phyloP scores from a whole-genome alignment of 257 asterid species.

The Craterostigma plantagineum region DNA sequence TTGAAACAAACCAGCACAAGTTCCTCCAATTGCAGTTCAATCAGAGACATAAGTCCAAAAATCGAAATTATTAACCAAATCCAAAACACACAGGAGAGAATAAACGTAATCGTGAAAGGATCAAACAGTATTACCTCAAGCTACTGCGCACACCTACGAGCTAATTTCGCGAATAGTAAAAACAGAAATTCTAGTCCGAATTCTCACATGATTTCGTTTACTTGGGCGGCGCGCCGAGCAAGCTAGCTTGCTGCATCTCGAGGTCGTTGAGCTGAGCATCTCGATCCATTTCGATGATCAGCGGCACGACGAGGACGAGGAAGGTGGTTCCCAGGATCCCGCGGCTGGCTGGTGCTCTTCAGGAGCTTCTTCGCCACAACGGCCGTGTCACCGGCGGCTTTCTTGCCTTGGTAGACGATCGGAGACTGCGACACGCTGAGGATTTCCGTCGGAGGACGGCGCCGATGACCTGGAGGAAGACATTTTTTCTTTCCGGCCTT shows the following conservation, averaged over 20 bases:
- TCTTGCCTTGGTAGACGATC: conserved; percentile 50
- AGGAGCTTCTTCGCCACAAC: conserved; percentile 46
- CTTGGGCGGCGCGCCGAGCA: conserved; percentile 34
- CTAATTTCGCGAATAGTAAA: too few relatives aligned
- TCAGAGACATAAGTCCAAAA: too few relatives aligned
- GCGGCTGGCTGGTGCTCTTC: conserved; percentile 85
- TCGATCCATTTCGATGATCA: conserved; percentile 78
- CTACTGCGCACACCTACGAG: too few relatives aligned
- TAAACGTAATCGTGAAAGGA: too few relatives aligned
- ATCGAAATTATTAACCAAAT: too few relatives aligned
- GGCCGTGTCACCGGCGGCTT: conserved; percentile 44
- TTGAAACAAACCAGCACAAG: too few relatives aligned
- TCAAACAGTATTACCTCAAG: too few relatives aligned
- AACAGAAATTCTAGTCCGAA: too few relatives aligned
- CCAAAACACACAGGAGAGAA: too few relatives aligned
- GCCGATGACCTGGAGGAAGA: conserved; percentile 10
- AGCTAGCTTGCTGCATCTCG: conserved; percentile 69
- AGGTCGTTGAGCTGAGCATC: conserved; percentile 63
- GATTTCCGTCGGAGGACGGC: conserved; percentile 20
- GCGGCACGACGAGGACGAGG: conserved; percentile 55
- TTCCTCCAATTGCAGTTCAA: too few relatives aligned
- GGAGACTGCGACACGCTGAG: conserved; percentile 36
- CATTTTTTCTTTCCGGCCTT: conserved; percentile 9
- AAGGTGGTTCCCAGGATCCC: conserved; percentile 71
- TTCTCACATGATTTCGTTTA: too few relatives aligned